Conservation (phyloP, 1,139 yeast species). For the Keqinozyma sinolaborantium region DNA sequence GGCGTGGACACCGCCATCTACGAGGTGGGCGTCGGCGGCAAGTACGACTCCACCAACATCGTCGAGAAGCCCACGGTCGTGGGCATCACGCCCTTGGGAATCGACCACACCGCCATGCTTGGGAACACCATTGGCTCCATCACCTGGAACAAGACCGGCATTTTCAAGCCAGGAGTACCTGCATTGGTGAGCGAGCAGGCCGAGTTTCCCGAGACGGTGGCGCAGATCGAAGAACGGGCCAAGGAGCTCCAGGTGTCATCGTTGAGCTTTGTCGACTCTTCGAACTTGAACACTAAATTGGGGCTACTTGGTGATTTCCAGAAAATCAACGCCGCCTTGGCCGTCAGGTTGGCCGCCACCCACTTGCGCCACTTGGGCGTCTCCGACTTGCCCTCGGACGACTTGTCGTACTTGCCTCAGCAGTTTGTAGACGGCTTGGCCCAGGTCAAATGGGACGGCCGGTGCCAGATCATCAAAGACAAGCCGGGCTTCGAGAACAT, state of each 20-base stretch:
- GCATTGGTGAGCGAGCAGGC: constrained; percentile 67
- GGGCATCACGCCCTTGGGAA: constrained; percentile 84
- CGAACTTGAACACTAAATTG: constrained; percentile 38
- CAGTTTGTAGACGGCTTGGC: constrained; percentile 64
- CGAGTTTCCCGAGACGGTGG: constrained; percentile 47
- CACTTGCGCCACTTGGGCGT: constrained; percentile 54
- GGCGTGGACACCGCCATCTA: constrained; percentile 90
- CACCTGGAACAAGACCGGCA: constrained; percentile 96
- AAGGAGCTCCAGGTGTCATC: constrained; percentile 51
- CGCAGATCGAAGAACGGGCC: constrained; percentile 61
- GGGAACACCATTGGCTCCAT: constrained; percentile 88
- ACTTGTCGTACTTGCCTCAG: constrained; percentile 45
- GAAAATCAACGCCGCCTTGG: constrained; percentile 80
- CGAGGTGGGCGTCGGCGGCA: constrained; percentile 99
- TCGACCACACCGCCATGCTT: constrained; percentile 87
- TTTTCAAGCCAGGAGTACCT: constrained; percentile 65
- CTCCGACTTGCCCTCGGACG: constrained; percentile 20
- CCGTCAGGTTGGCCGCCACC: constrained; percentile 66
- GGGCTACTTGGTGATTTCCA: constrained; percentile 92
- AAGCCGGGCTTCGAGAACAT: constrained; percentile 39
- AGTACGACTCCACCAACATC: constrained; percentile 90
- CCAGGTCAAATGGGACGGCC: constrained; percentile 83
- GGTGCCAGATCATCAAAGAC: constrained; percentile 72
- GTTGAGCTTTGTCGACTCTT: constrained; percentile 47
- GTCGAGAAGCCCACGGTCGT: constrained; percentile 77